Conservation (phyloP, 345 rosid genomes). For the Bruguiera gymnorhiza region DNA sequence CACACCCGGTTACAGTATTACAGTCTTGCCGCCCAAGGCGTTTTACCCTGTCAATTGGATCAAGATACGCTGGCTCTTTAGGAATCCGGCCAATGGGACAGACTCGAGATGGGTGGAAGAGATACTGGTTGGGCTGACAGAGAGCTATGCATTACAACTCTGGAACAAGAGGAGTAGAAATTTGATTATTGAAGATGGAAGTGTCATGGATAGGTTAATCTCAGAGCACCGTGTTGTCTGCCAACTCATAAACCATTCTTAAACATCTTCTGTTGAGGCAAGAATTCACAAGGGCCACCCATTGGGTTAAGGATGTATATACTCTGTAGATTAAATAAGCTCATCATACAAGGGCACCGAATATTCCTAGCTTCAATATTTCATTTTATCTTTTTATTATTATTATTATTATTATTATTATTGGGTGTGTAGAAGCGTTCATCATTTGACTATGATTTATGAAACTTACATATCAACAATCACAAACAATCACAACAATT, state of each 20-base stretch:
- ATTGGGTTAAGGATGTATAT: too few relatives aligned
- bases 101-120: conserved; percentile 6
- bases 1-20: not conserved
- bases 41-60: conserved; percentile 6
- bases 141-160: conserved; percentile 41
- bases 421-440: too few relatives aligned
- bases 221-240: conserved; percentile 39
- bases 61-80: conserved; percentile 1
- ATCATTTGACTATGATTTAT: too few relatives aligned
- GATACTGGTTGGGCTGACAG: conserved; percentile 27
- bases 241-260: conserved; percentile 15
- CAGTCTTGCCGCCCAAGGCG: not conserved
- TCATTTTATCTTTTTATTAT: too few relatives aligned
- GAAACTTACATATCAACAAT: too few relatives aligned
- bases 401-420: too few relatives aligned
- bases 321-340: too few relatives aligned
- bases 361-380: too few relatives aligned
- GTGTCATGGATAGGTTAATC: conserved; percentile 38
- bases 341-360: too few relatives aligned
- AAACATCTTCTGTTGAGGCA: conserved; percentile 5
- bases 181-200: conserved; percentile 41
- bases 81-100: not conserved
- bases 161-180: conserved; percentile 47
- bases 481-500: too few relatives aligned
- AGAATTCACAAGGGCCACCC: not conserved